Base-by-base conservation (phyloP, 768 basidiomycete genomes). In the Gymnopilus junonius region DNA sequence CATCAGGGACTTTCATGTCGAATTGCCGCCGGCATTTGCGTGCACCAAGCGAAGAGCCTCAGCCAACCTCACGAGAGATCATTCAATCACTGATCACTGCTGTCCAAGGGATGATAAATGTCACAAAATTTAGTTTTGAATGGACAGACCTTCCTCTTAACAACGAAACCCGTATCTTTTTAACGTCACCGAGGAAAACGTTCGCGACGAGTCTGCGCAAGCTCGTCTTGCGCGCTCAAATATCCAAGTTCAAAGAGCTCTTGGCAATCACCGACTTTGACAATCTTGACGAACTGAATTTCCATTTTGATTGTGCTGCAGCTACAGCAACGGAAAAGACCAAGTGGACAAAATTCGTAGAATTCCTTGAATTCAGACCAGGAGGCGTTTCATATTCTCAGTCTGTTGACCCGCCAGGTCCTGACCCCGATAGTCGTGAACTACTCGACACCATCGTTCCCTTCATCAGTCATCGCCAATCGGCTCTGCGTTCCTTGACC, bases 121-220 rank as follows among this genome's bases (percentile, higher is more conserved):
- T 79, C 3, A 70, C 66, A 4, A 71, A 70, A 42, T 74, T 75
- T 64, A 69, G 72, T 55, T 75, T 80, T 55, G 77, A 78, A 61
- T 79, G 78, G 75, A 68, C 77, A 45, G 77, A 79, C 61, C 74
- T 81, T 25, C 70, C 76, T 12, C 57, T 76, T 29, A 76, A 72
- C 50, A 46, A 70, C 20, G 66, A 71, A 43, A 77, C 76, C 1
- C 61, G 64, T 8, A 61, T 65, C 8, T 76, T 81, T 58, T 67
- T 79, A 32, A 61, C 67, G 3, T 65, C 74, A 1, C 68, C 74
- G 23, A 59, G 74, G 29, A 61, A 57, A 5, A 64, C 75, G 0
- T 77, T 80, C 46, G 66, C 67, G 15, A 51, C 63, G 8, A 78
- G 71, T 58, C 61, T 81, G n/a, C 73, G 73, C 15, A 79, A 74